phyloP scores from a whole-genome alignment of 164 flowering plant species.

The Dillenia turbinata region DNA sequence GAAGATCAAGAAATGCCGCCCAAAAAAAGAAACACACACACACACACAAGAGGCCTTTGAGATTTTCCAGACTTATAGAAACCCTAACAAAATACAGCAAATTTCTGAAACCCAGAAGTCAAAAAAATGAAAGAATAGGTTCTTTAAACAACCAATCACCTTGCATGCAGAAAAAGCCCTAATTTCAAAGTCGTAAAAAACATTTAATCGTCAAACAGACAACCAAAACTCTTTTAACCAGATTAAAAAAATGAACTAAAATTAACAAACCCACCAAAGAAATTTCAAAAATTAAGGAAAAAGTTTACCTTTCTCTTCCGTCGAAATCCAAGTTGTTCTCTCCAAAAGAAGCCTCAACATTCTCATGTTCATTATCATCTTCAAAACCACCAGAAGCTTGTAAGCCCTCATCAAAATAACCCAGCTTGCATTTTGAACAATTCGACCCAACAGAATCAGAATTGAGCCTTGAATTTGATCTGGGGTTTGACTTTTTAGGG shows the following conservation, averaged over 20 bases:
- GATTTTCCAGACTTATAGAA: neutral
- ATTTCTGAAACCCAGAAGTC: neutral
- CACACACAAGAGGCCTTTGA: no score
- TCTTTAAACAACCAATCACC: neutral
- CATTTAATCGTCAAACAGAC: neutral
- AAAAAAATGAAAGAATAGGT: neutral
- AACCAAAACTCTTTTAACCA: neutral
- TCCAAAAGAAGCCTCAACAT: conserved; percentile 51
- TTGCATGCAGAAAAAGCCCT: no score
- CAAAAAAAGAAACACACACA: no score
- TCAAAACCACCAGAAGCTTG: neutral
- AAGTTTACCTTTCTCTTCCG: conserved; percentile 56
- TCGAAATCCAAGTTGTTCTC: conserved; percentile 62
- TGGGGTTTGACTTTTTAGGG: conserved; percentile 19
- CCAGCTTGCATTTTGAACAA: conserved; percentile 11
- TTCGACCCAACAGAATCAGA: conserved; percentile 22
- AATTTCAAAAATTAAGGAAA: neutral
- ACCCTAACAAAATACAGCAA: neutral
- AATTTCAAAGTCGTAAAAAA: no score
- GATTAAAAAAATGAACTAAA: neutral
- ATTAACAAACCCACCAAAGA: neutral
- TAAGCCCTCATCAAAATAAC: neutral
- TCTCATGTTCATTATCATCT: conserved; percentile 18
- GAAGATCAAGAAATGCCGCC: no score
- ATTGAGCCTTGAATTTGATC: conserved; percentile 18